A percentile compares a stretch with the other conserved stretches of the same genome.
phyloP scores from a whole-genome alignment of 129 eudicot genomes.

The Dittrichia graveolens region DNA sequence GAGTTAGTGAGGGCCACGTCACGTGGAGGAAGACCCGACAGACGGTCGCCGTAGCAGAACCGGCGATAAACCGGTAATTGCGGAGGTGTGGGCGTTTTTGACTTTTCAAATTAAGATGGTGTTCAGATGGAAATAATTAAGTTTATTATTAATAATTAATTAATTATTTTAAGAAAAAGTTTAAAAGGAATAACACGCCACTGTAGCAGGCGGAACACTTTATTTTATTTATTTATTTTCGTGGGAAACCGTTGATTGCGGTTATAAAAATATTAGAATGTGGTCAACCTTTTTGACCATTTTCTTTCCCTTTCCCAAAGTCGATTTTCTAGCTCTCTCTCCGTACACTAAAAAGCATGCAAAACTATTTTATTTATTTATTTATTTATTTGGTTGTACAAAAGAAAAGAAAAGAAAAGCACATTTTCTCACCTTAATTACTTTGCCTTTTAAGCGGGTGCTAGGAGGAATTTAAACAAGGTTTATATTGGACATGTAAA shows the following conservation, averaged over 20 bases:
- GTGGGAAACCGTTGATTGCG: constrained; percentile 40
- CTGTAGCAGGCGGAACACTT: constrained; percentile 1
- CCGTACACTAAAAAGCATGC: constrained; percentile 34
- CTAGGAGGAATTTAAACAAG: no score
- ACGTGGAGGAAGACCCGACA: constrained; percentile 40
- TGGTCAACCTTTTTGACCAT: constrained; percentile 41
- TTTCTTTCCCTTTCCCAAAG: constrained; percentile 36
- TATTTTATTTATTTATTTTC: constrained; percentile 12
- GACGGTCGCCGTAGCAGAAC: constrained; percentile 47
- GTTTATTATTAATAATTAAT: neutral
- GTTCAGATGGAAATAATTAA: constrained; percentile 34
- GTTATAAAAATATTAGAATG: constrained; percentile 33
- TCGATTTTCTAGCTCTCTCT: constrained; percentile 31
- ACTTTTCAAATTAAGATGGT: constrained; percentile 28
- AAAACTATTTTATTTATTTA: neutral
- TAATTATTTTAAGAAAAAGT: constrained; percentile 26
- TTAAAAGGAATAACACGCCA: constrained; percentile 31
- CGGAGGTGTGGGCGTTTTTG: constrained; percentile 40
- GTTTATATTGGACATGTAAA: no score
- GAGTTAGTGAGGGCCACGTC: constrained; percentile 31
- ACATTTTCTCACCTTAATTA: no score
- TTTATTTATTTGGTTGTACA: no score
- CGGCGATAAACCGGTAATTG: constrained; percentile 38
- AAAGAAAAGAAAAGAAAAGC: neutral
- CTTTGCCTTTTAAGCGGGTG: no score